Conservation (phyloP, 176 grass and related monocot species). For the Juncus effusus region DNA sequence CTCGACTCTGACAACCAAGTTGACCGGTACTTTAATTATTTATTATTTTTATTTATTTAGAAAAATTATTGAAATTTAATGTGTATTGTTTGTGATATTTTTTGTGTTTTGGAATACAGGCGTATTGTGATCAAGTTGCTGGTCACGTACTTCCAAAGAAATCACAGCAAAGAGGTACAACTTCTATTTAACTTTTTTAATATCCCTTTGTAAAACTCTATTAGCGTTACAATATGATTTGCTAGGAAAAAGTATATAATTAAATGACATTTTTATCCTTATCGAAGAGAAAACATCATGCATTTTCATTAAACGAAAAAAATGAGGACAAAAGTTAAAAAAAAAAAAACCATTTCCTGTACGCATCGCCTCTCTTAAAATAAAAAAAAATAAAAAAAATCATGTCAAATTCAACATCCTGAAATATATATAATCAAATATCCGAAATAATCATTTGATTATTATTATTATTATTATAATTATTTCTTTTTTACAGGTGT, state of each 20-base stretch:
- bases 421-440: too few species aligned
- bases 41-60: constrained; percentile 12
- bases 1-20: constrained; percentile 97
- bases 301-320: too few species aligned
- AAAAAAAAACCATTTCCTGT: too few species aligned
- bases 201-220: too few species aligned
- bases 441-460: not conserved
- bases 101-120: constrained; percentile 27
- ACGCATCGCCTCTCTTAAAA: too few species aligned
- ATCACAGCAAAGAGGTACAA: constrained; percentile 94
- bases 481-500: constrained; percentile 37
- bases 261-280: too few species aligned
- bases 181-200: not conserved
- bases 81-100: not conserved
- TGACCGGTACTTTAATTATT: constrained; percentile 58
- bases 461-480: not conserved
- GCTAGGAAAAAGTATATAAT: too few species aligned
- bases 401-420: too few species aligned
- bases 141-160: constrained; percentile 89
- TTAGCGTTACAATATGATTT: too few species aligned
- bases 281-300: too few species aligned
- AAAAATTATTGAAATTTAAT: constrained; percentile 12
- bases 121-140: constrained; percentile 90
- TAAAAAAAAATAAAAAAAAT: too few species aligned
- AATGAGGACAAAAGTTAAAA: too few species aligned